Conservation (phyloP, 2,329 filamentous ascomycete species). For the Microsporum canis region DNA sequence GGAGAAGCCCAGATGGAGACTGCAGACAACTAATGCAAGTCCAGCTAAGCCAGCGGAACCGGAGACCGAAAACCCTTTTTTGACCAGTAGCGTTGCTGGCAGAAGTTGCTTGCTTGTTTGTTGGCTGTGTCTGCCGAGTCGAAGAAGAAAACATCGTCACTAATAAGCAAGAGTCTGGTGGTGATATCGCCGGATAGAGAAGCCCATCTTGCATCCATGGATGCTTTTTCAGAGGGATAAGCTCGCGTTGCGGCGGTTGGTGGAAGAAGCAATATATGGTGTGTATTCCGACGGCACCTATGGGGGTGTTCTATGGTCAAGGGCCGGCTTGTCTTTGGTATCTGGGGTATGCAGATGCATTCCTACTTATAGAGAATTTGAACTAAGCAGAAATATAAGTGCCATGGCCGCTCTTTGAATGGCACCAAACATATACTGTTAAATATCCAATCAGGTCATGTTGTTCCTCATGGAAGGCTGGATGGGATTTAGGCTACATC, state of each 20-base stretch:
- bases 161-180: not conserved
- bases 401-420: no score
- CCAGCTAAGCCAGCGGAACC: not conserved
- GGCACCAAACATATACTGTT: no score
- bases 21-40: not conserved
- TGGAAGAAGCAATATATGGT: not conserved
- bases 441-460: no score
- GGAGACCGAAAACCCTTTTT: not conserved
- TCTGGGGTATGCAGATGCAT: no score
- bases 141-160: not conserved
- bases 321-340: not conserved
- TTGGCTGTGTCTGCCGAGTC: not conserved
- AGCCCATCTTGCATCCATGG: not conserved
- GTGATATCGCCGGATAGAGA: constrained; percentile 1
- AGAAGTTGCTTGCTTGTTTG: not conserved
- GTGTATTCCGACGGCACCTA: not conserved
- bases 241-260: not conserved
- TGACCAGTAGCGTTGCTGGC: not conserved
- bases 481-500: no score
- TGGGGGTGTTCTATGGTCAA: not conserved
- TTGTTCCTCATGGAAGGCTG: no score
- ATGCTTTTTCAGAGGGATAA: not conserved
- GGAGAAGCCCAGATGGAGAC: not conserved
- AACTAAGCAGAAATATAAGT: no score
- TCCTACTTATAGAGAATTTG: no score